These are phyloP conservation scores for Polychaeton citri DNA, from an alignment of 2,329 filamentous ascomycete species.

Conservation along the genomic window DNA sequence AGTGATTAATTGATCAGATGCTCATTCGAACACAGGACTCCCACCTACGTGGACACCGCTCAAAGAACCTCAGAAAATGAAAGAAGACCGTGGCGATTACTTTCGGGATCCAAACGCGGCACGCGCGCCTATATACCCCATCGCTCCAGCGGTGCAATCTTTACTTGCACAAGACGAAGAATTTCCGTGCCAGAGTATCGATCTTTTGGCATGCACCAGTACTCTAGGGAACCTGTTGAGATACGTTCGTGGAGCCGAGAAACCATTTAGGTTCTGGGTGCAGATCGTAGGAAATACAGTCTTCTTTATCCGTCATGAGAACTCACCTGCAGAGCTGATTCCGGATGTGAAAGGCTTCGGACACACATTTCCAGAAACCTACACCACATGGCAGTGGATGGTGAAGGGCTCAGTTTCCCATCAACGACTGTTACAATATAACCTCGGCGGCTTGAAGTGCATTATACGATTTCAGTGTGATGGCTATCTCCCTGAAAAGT, in stretches of 20 bases:
- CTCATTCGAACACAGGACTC: constrained; percentile 24
- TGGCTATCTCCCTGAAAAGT: constrained; percentile 33
- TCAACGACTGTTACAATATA: constrained; percentile 48
- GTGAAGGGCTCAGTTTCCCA: constrained; percentile 46
- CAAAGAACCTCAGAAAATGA: constrained; percentile 19
- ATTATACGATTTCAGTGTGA: constrained; percentile 49
- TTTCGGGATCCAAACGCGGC: constrained; percentile 44
- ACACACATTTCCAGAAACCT: constrained; percentile 52
- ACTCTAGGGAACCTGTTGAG: constrained; percentile 49
- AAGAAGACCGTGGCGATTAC: constrained; percentile 35
- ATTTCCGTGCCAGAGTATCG: constrained; percentile 26
- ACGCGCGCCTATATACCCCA: constrained; percentile 34
- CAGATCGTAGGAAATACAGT: constrained; percentile 44
- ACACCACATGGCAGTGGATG: constrained; percentile 48
- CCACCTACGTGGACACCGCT: constrained; percentile 40
- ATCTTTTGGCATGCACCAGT: constrained; percentile 48
- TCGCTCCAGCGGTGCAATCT: constrained; percentile 37
- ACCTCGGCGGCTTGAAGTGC: constrained; percentile 39
- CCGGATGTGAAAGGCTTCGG: constrained; percentile 46
- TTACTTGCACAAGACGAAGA: constrained; percentile 26
- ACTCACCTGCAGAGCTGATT: constrained; percentile 45
- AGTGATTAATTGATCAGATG: too few species aligned
- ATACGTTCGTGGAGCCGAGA: constrained; percentile 35
- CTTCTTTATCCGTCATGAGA: constrained; percentile 51
- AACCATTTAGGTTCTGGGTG: constrained; percentile 45